phyloP scores from a whole-genome alignment of 108 stramenopile species.

The Cyclostephanos tholiformis region DNA sequence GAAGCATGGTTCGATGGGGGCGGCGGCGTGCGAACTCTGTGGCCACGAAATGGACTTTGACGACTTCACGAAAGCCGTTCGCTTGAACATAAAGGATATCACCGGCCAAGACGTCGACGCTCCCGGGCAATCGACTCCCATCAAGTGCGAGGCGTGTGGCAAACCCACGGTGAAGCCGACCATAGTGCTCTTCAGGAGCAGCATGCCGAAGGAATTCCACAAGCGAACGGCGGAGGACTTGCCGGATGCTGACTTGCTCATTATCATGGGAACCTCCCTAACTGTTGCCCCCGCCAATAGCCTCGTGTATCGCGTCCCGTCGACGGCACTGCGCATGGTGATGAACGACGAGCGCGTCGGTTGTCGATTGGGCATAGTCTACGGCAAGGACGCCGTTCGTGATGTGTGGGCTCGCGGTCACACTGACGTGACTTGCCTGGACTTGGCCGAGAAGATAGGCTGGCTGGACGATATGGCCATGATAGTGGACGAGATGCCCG shows the following conservation, averaged over 20 bases:
- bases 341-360: slow-evolving; percentile 82
- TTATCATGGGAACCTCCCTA: slow-evolving; percentile 76
- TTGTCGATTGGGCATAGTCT: slow-evolving; percentile 61
- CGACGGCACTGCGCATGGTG: slow-evolving; percentile 65
- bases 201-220: slow-evolving; percentile 77
- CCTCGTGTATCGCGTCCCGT: slow-evolving; percentile 69
- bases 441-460: slow-evolving; percentile 57
- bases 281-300: slow-evolving; percentile 78
- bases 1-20: slow-evolving; percentile 82
- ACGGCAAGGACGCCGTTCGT: slow-evolving; percentile 37
- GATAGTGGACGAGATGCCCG: slow-evolving; percentile 60
- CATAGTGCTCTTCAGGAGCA: slow-evolving; percentile 82
- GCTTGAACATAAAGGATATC: slow-evolving; percentile 77
- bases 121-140: slow-evolving; percentile 65
- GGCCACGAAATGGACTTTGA: slow-evolving; percentile 54
- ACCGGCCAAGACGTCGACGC: slow-evolving; percentile 60
- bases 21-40: slow-evolving; percentile 82
- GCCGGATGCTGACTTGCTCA: slow-evolving; percentile 62
- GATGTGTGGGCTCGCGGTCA: slow-evolving; percentile 55
- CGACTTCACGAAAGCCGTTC: slow-evolving; percentile 63
- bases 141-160: slow-evolving; percentile 68
- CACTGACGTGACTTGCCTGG: slow-evolving; percentile 53
- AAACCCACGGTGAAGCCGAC: slow-evolving; percentile 74
- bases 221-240: slow-evolving; percentile 63
- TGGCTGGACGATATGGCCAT: slow-evolving; percentile 56